phyloP scores from a whole-genome alignment of 2,329 filamentous ascomycete species.

The Xylariaceae sp. region DNA sequence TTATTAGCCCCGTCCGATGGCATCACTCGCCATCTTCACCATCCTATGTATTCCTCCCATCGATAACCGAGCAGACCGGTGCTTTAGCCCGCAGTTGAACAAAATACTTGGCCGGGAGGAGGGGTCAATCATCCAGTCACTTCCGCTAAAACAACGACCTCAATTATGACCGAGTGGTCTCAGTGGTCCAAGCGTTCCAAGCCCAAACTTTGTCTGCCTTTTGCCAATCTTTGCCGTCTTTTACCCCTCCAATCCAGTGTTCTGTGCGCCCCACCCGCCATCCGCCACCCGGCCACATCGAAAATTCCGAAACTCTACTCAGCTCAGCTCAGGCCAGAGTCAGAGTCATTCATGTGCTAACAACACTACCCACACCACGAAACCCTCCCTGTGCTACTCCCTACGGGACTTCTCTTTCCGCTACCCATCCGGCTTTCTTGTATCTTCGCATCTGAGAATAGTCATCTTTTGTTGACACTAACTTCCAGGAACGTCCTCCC shows the following conservation, averaged over 20 bases:
- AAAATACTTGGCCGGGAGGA: background rate
- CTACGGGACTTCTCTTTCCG: background rate
- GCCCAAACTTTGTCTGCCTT: background rate
- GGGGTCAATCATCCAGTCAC: no score
- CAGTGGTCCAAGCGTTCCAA: background rate
- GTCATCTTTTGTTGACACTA: conserved; percentile 25
- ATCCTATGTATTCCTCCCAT: background rate
- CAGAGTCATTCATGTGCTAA: conserved; percentile 19
- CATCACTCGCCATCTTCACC: no score
- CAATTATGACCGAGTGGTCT: no score
- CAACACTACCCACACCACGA: background rate
- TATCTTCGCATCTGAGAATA: background rate
- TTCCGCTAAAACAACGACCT: no score
- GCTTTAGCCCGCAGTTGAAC: no score
- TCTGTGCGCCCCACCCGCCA: conserved; percentile 11
- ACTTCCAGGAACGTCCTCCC: conserved; percentile 35
- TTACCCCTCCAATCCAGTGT: background rate
- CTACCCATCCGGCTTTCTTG: background rate
- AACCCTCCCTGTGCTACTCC: background rate
- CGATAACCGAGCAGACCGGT: background rate
- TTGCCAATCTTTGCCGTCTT: background rate
- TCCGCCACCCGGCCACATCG: conserved; percentile 17
- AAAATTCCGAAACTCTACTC: conserved; percentile 30
- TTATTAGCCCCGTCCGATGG: background rate
- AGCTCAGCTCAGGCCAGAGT: conserved; percentile 2